phyloP scores from a whole-genome alignment of 2,329 filamentous ascomycete species.

The Allantophomopsis lycopodina region DNA sequence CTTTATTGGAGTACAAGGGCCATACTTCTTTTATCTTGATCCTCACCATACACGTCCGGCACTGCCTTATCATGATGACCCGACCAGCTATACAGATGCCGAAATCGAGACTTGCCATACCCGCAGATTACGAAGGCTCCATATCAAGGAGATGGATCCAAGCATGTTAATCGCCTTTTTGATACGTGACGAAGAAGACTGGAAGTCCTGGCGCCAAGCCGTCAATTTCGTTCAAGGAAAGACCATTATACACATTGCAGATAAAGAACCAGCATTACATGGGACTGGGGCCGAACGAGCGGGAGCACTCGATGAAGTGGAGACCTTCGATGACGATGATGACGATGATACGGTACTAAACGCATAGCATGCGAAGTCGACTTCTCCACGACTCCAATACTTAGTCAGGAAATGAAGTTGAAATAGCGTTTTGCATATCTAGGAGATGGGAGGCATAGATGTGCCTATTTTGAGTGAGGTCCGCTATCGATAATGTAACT shows the following conservation, averaged over 20 bases:
- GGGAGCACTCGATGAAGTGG: conserved; percentile 77
- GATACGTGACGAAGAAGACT: conserved; percentile 71
- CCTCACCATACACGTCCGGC: conserved; percentile 75
- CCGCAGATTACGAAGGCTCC: conserved; percentile 64
- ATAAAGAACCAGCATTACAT: conserved; percentile 45
- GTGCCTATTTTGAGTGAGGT: too few species aligned
- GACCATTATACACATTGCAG: conserved; percentile 72
- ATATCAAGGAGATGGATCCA: conserved; percentile 88
- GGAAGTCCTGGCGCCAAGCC: conserved; percentile 67
- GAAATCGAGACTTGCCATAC: conserved; percentile 83
- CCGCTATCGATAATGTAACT: too few species aligned
- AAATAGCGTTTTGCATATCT: too few species aligned
- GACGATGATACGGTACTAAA: conserved; percentile 23
- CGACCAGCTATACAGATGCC: conserved; percentile 47
- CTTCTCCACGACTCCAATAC: too few species aligned
- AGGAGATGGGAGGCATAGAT: too few species aligned
- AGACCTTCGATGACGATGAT: conserved; percentile 67
- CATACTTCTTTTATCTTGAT: conserved; percentile 85
- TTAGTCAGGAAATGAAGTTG: too few species aligned
- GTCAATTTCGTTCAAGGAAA: conserved; percentile 68
- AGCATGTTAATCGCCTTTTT: conserved; percentile 96
- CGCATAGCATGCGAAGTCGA: conserved; percentile 4
- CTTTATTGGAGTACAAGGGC: conserved; percentile 60
- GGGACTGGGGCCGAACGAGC: conserved; percentile 44
- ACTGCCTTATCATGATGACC: conserved; percentile 47